Base-by-base conservation (phyloP, 305 asterid genomes). In the Nicotiana rustica region DNA sequence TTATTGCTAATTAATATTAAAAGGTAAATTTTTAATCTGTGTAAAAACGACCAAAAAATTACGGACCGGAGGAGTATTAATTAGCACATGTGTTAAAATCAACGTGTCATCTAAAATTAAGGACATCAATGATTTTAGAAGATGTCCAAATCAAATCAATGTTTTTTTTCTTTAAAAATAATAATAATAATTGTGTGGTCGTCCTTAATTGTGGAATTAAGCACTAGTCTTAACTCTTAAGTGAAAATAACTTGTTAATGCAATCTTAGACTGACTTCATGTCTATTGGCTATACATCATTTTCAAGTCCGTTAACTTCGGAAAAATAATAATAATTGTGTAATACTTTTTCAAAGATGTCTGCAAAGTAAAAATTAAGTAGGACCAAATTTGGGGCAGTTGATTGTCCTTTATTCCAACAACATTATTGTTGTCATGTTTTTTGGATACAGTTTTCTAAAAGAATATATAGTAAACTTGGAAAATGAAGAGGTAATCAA, bases 211-310 rank as follows among this genome's bases (percentile, higher is more conserved):
- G 21, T 71, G 47, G 13, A 73, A 14, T 14, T 49, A 49, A 49
- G 25, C 21, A 49, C 60, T 29, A 44, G 62, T 25, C 25, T 25
- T 25, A 25, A 25, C 25, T 4, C 81, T 52, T 10, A 25, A 52
- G 67, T 18, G 25, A 38, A 69, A 29, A 3, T 18, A 67, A 73
- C 68, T 73, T 78, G 15, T 85, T 80, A 77, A 85, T 89, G 89
- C 49, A 59, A 85, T 88, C 85, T 12, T 62, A 21, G 91, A 92
- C 85, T 84, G 93, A 85, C 90, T 86, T 83, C 82, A 2, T 77
- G 44, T 66, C 61, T 78, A 86, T 89, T 90, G 89, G 92, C 36
- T 60, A 64, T 52, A 70, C 81, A 84, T 88, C 88, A 80, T 84
- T 84, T 60, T 87, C 88, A 70, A 85, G 38, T 67, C 83, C 81